Evolutionary conservation across 768 basidiomycete species (phyloP).

Genomic region (Auriculariales sp.): DNA sequence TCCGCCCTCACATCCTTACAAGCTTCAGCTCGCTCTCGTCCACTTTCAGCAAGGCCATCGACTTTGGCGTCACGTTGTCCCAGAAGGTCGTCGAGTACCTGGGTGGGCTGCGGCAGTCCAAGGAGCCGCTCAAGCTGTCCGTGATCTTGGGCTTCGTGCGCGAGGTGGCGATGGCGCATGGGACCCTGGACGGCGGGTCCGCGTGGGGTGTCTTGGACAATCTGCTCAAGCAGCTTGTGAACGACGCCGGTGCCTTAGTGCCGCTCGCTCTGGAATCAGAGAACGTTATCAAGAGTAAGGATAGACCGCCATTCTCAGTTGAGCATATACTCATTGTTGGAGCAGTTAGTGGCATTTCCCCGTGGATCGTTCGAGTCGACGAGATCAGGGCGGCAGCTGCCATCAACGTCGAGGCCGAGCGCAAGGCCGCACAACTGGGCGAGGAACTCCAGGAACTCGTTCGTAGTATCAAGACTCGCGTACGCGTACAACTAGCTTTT

Average conservation of each 20-base stretch:
- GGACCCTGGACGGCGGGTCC: slow-evolving; percentile 46
- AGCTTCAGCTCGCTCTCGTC: slow-evolving; percentile 63
- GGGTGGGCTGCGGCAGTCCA: slow-evolving; percentile 63
- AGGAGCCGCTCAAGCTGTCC: slow-evolving; percentile 61
- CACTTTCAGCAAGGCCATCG: slow-evolving; percentile 64
- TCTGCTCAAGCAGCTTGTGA: slow-evolving; percentile 51
- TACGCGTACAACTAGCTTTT: slow-evolving; percentile 12
- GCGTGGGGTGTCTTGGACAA: slow-evolving; percentile 69
- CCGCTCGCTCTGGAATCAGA: slow-evolving; percentile 62
- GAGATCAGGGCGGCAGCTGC: slow-evolving; percentile 74
- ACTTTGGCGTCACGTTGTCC: slow-evolving; percentile 87
- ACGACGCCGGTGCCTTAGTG: slow-evolving; percentile 56
- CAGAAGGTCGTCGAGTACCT: slow-evolving; percentile 80
- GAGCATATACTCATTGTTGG: background rate
- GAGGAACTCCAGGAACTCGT: slow-evolving; percentile 84
- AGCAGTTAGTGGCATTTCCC: slow-evolving; percentile 57
- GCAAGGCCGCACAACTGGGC: slow-evolving; percentile 68
- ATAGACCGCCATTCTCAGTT: background rate
- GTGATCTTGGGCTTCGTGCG: slow-evolving; percentile 57
- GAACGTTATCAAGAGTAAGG: slow-evolving; percentile 64
- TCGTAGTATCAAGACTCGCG: slow-evolving; percentile 56
- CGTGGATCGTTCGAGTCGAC: slow-evolving; percentile 73
- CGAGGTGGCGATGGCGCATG: slow-evolving; percentile 56
- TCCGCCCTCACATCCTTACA: slow-evolving; percentile 54
- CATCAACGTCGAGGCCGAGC: slow-evolving; percentile 84